Evolutionary conservation across 169 alveolate genomes (phyloP).

Genomic region (Plasmodium yoelii): DNA sequence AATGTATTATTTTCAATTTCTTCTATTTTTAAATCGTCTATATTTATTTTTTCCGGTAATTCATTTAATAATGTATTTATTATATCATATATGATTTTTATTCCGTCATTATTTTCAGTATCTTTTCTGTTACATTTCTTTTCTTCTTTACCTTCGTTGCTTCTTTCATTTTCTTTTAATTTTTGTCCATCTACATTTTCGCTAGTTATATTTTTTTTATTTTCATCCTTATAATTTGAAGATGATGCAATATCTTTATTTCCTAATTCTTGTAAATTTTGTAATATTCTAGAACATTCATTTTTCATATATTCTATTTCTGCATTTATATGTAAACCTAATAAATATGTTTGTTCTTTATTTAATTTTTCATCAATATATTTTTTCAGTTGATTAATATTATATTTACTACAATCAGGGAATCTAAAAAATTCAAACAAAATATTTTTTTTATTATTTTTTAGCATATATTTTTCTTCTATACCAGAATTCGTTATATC

Average conservation of each 20-base stretch:
- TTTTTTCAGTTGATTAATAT: conserved; percentile 91
- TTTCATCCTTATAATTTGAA: conserved; percentile 25
- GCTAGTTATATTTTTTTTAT: not conserved
- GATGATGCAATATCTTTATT: conserved; percentile 63
- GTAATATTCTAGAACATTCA: conserved; percentile 91
- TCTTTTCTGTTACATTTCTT: not conserved
- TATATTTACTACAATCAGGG: conserved; percentile 95
- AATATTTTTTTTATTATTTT: conserved; percentile 88
- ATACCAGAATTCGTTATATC: conserved; percentile 36
- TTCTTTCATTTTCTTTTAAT: not conserved
- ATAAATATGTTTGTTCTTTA: conserved; percentile 91
- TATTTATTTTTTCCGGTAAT: conserved; percentile 88
- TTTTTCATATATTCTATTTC: conserved; percentile 95
- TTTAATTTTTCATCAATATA: conserved; percentile 96
- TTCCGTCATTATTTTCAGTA: conserved; percentile 85
- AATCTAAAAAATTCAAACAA: conserved; percentile 94
- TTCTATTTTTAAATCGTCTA: conserved; percentile 73
- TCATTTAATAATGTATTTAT: conserved; percentile 87
- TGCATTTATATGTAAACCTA: conserved; percentile 97
- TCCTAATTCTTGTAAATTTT: conserved; percentile 85
- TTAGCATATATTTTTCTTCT: conserved; percentile 92
- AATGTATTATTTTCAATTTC: conserved; percentile 76
- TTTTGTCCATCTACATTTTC: not conserved
- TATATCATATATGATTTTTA: conserved; percentile 87
- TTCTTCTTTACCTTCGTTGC: conserved; percentile 12